phyloP scores from a whole-genome alignment of 2,329 filamentous ascomycete genomes.

The Claviceps fusiformis region DNA sequence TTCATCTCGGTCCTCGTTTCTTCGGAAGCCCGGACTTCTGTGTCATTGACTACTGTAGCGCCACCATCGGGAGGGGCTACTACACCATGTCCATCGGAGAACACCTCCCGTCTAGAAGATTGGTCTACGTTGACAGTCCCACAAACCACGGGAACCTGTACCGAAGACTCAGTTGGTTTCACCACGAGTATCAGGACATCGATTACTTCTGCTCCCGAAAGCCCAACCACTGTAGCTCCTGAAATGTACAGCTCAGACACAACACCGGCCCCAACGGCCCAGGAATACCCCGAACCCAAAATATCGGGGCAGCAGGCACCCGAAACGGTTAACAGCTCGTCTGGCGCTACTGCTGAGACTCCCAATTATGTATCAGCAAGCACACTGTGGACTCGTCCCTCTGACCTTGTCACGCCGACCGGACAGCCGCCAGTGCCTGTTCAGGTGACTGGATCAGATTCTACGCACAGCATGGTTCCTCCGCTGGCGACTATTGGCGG shows the following conservation, averaged over 20 bases:
- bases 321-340: conserved; percentile 7
- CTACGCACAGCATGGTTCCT: conserved; percentile 10
- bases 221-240: neutral
- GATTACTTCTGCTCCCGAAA: neutral
- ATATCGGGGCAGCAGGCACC: conserved; percentile 2
- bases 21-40: neutral
- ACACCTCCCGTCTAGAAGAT: neutral
- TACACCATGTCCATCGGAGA: conserved; percentile 2
- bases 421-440: conserved; percentile 14
- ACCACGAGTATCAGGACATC: neutral
- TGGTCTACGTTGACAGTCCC: neutral
- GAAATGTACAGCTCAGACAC: conserved; percentile 1
- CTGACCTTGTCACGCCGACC: conserved; percentile 7
- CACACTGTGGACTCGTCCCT: conserved; percentile 12
- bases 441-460: conserved; percentile 16
- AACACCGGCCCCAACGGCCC: neutral
- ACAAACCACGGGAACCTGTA: conserved; percentile 1
- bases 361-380: conserved; percentile 10
- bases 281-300: conserved; percentile 2
- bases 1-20: conserved; percentile 1
- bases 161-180: neutral
- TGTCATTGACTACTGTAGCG: neutral
- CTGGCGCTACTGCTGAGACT: conserved; percentile 3
- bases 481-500: conserved; percentile 12
- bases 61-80: neutral